Evolutionary conservation across 176 grass and related monocot species (phyloP), one percentile per base, ranked within the genome.

Genomic region (Alopecurus myosuroides): DNA sequence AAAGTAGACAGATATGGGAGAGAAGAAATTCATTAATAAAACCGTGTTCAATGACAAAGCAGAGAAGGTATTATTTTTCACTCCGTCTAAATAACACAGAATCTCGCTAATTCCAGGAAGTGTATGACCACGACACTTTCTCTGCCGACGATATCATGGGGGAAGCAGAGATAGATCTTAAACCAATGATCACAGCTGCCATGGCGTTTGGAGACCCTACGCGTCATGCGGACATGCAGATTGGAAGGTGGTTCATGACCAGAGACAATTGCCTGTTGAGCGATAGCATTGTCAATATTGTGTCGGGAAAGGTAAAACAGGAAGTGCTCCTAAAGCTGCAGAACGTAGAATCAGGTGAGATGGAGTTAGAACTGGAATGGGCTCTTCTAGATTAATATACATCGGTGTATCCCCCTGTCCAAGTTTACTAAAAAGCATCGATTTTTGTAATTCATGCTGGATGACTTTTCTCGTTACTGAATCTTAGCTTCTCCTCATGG

Each of bases 81-180:
- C 31, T 2, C 19, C 53, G 26, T 50, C 34, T 55, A 70, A 77
- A 77, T 89, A 78, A 82, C 30, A 17, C 14, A 78, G 39, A 25
- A 68, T 84, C 19, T 81, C 10, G 15, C 31, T 53, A 28, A 87
- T 89, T 81, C 34, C 90, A 99, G 97, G 86, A 92, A 99, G 94
- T 97, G 71, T 99, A 94, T 48, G 97, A 97, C 74, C 91, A 94
- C 4, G 97, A 99, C 76, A 48, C 83, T 60, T 96, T 99, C 71
- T 94, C 97, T 49, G 97, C 97, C 11, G 97, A 99, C 11, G 97
- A 99, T 81, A 99, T 99, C 81, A 99, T 99, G 97, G 97, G 97
- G 30, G 94, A 99, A 83, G 97, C 94, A 7, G 97, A 99, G 79
- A 85, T 99, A 60, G 97, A 99, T 82, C 85, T 99, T 19, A 92